Evolutionary conservation across 495 filamentous ascomycete genomes (phyloP), one percentile per base, ranked within the genome.

Genomic region (Penicillium tannophilum): DNA sequence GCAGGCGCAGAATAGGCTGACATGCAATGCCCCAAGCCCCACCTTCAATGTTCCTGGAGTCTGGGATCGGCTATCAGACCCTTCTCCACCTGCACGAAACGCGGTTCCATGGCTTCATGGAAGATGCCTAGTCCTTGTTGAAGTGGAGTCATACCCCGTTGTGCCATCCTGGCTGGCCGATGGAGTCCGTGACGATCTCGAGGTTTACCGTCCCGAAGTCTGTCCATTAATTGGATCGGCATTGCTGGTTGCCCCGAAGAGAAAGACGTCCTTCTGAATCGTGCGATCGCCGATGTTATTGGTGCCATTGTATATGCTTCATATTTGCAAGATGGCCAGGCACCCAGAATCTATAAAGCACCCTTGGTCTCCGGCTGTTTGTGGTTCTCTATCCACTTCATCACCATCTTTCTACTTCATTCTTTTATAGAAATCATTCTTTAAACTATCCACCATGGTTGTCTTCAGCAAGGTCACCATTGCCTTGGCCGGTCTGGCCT

Each of bases 391-490:
- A 60, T 60, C 51, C 63, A 56, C 57, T 41, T 35, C 60, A 33
- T 45, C 50, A 62, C 44, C 47, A 54, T 51, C 36, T 26, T 56
- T 58, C 54, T 20, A 59, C 55, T 57, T 45, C 42, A 45, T 50
- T 58, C 62, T 56, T 52, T 59, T 51, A 42, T 47, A 45, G 36
- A 28, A 53, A 24, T 45, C 60, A 23, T 65, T 63, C 62, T 58
- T 62, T 58, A 26, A 45, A 58, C 45, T 36, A 17, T 30, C 52
- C 70, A 76, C 35, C 45, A 79, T 79, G 76, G 75, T 79, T 65
- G 69, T 74, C 66, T 68, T 77, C 67, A 76, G 66, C 69, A 75
- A 74, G 56, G 52, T 74, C 30, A 66, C 73, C 42, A 61, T 63
- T 46, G 59, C 67, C 36, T 50, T 71, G 50, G 62, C 72, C 47